phyloP scores from a whole-genome alignment of 225 moss, liverwort and hornwort species.

The Asterella californica region DNA sequence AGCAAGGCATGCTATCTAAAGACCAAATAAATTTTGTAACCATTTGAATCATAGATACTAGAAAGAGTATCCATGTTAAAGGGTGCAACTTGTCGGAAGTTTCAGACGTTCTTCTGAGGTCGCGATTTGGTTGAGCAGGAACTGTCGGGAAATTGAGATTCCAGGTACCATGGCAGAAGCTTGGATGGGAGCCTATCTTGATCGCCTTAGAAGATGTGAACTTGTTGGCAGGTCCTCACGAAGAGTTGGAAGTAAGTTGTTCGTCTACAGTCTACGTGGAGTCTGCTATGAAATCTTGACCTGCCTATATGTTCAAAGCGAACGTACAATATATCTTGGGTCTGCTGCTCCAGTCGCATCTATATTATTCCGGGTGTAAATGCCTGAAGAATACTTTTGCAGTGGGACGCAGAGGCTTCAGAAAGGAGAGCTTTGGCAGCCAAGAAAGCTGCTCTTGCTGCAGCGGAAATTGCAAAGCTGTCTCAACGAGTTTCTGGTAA shows the following conservation, averaged over 20 bases:
- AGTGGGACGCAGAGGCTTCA: conserved; percentile 91
- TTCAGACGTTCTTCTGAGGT: background rate
- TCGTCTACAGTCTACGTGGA: background rate
- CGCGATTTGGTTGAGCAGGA: conserved; percentile 43
- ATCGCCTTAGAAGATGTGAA: conserved; percentile 79
- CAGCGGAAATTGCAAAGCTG: conserved; percentile 89
- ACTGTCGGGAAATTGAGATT: conserved; percentile 78
- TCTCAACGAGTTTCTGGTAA: conserved; percentile 92
- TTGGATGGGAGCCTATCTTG: conserved; percentile 92
- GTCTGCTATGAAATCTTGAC: background rate
- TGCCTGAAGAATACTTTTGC: conserved; percentile 12
- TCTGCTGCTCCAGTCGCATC: background rate
- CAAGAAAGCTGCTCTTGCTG: conserved; percentile 89
- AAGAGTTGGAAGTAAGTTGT: conserved; percentile 69
- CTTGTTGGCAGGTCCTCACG: conserved; percentile 69
- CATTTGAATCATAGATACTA: background rate
- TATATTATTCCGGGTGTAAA: background rate
- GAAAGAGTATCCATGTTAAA: background rate
- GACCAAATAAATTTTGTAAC: background rate
- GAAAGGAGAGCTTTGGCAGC: conserved; percentile 95
- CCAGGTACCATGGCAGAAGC: conserved; percentile 90
- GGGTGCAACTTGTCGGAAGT: background rate
- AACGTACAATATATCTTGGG: background rate
- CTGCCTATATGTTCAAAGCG: background rate
- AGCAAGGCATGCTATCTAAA: conserved; percentile 64